A percentile compares a stretch with the other conserved stretches of the same genome.
These are phyloP conservation scores for Sarocladium strictum DNA, from an alignment of 2,329 filamentous ascomycete species.

Conservation along the genomic window DNA sequence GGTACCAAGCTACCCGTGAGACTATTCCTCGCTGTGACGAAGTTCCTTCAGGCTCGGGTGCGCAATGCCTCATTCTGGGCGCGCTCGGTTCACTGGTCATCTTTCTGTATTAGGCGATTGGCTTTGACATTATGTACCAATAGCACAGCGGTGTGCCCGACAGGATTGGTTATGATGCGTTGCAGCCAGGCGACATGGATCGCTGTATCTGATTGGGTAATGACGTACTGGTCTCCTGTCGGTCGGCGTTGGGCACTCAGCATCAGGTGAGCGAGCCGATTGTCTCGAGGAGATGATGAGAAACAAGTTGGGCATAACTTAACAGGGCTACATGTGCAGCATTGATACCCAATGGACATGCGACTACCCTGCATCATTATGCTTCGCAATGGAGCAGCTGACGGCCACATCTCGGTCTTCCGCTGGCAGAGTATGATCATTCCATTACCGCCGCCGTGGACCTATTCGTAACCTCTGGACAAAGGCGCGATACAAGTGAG, in stretches of 20 bases:
- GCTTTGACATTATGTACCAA: background rate
- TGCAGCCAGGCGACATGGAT: too few species aligned
- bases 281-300: background rate
- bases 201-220: background rate
- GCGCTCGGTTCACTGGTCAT: background rate
- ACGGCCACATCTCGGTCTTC: background rate
- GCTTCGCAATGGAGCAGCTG: background rate
- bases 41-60: background rate
- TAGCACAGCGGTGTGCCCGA: background rate
- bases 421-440: background rate
- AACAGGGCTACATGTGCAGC: background rate
- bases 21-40: background rate
- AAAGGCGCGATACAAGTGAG: background rate
- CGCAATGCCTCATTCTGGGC: too few species aligned
- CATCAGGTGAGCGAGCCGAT: background rate
- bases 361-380: background rate
- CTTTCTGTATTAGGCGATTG: background rate
- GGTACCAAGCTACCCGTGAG: background rate
- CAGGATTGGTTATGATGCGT: too few species aligned
- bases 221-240: background rate
- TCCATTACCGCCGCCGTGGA: too few species aligned
- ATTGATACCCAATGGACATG: slow-evolving; percentile 11
- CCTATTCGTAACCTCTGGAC: too few species aligned
- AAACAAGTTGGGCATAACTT: background rate
- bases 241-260: background rate